Evolutionary conservation across 257 asterid genomes (phyloP), one percentile per base, ranked within the genome.

Genomic region (Thymus quinquecostatus): DNA sequence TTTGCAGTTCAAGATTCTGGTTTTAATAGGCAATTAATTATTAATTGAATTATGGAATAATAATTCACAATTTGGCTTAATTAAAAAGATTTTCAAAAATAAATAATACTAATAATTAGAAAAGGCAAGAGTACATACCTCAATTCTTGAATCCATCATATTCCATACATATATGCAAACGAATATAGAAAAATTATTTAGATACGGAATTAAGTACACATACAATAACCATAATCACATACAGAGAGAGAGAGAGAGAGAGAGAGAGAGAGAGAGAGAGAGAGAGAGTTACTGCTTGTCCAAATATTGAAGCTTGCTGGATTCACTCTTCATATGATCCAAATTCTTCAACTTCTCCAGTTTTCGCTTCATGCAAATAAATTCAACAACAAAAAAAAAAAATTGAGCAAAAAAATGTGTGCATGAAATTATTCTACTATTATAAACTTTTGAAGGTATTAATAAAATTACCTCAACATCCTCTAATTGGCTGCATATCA

Each of bases 1-100:
- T 80, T 77, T 83, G 87, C 64, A 83, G 63, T 62, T 88, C 86
- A 29, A 77, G 77, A 80, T 88, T 88, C 94, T 87, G 69, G 29
- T 21, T 21, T 21, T 38, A 3, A 59, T 41, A 27, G 5, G n/a
- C 2, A 12, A 70, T 43, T 58, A 56, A 12, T 7, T 7, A 10
- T 1, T 32, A 32, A 48, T 41, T 45, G 57, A 73, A 47, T 63
- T 43, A 27, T 14, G 14, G 12, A 33, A 21, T 21, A 21, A 21
- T 21, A 21, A 47, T 21, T 43, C 10, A 53, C 1, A 40, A 40
- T 28, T 63, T 63, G 9, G 43, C 41, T 3, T 7, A 5, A 70
- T 12, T n/a, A n/a, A 21, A 54, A 66, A 21, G 1, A 60, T 33
- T 41, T 8, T 28, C 13, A 9, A 5, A 3, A 10, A 66, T 0